Percentiles rank a stretch among this genome's conserved stretches.
Evolutionary conservation across 1,284 basidiomycete genomes (phyloP).

Genomic region (Cystobasidium sp.): DNA sequence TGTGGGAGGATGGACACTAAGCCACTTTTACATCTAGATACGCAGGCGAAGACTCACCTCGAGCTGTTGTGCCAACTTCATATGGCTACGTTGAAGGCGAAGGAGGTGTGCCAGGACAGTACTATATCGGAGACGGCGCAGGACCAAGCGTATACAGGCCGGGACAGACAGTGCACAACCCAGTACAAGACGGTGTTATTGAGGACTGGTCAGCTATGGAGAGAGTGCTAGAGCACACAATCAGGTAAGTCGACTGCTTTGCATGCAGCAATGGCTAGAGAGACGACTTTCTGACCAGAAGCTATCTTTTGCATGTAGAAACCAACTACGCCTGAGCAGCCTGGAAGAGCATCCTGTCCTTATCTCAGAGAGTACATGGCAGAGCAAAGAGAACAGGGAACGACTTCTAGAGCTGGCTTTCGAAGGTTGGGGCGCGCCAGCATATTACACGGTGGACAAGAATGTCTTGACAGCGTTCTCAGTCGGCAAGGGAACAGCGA

Average conservation of each 20-base stretch:
- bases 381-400: slow-evolving; percentile 84
- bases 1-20: background rate
- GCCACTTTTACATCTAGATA: slow-evolving; percentile 60
- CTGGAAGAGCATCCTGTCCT: slow-evolving; percentile 84
- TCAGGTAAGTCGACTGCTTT: slow-evolving; percentile 29
- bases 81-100: slow-evolving; percentile 71
- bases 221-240: slow-evolving; percentile 50
- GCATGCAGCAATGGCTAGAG: background rate
- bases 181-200: slow-evolving; percentile 77
- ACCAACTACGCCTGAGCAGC: slow-evolving; percentile 48
- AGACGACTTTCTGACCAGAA: background rate
- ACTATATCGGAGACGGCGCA: slow-evolving; percentile 79
- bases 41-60: slow-evolving; percentile 95
- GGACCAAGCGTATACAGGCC: slow-evolving; percentile 89
- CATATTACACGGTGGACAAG: slow-evolving; percentile 95
- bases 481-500: slow-evolving; percentile 90
- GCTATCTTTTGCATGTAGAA: slow-evolving; percentile 5
- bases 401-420: slow-evolving; percentile 95
- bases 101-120: slow-evolving; percentile 61
- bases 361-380: slow-evolving; percentile 96
- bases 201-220: slow-evolving; percentile 51
- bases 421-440: slow-evolving; percentile 91
- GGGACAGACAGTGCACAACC: slow-evolving; percentile 84
- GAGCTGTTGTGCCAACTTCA: slow-evolving; percentile 84
- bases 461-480: slow-evolving; percentile 91